Conservation (phyloP, 441 rosid genomes). For the Populus trichocarpa region DNA sequence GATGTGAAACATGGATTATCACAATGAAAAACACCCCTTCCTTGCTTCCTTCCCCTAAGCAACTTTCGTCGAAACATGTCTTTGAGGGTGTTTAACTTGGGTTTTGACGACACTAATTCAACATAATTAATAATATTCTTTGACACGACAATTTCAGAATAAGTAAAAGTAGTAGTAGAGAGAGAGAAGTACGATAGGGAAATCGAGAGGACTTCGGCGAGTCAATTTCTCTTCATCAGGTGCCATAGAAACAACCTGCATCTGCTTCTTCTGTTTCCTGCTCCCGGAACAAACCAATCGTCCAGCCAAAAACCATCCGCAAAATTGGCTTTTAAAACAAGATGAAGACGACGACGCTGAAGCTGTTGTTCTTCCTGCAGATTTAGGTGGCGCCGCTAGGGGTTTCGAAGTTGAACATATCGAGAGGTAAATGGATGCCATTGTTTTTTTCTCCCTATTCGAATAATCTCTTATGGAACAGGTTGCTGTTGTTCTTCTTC, state of each 20-base stretch:
- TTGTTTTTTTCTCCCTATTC: neutral
- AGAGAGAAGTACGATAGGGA: slow-evolving; percentile 46
- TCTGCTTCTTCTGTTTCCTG: slow-evolving; percentile 9
- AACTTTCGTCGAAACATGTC: neutral
- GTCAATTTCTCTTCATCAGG: slow-evolving; percentile 74
- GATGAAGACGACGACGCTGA: neutral
- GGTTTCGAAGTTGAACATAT: slow-evolving; percentile 29
- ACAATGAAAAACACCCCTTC: neutral
- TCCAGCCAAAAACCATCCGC: slow-evolving; percentile 1
- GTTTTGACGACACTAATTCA: neutral
- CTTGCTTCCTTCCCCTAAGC: neutral
- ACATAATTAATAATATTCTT: neutral
- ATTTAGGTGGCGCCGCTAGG: slow-evolving; percentile 16
- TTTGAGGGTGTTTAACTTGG: neutral
- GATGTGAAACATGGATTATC: neutral
- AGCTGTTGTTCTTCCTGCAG: neutral
- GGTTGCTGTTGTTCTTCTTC: neutral
- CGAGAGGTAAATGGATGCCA: slow-evolving; percentile 21
- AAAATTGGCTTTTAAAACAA: neutral
- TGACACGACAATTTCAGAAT: neutral
- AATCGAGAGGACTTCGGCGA: slow-evolving; percentile 68
- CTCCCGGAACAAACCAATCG: neutral
- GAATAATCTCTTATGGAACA: neutral
- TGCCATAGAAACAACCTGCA: slow-evolving; percentile 61
- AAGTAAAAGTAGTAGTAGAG: neutral